A percentile compares a stretch with the other conserved stretches of the same genome.
phyloP scores from a whole-genome alignment of 345 rosid species.

The Aquilaria yunnanensis region DNA sequence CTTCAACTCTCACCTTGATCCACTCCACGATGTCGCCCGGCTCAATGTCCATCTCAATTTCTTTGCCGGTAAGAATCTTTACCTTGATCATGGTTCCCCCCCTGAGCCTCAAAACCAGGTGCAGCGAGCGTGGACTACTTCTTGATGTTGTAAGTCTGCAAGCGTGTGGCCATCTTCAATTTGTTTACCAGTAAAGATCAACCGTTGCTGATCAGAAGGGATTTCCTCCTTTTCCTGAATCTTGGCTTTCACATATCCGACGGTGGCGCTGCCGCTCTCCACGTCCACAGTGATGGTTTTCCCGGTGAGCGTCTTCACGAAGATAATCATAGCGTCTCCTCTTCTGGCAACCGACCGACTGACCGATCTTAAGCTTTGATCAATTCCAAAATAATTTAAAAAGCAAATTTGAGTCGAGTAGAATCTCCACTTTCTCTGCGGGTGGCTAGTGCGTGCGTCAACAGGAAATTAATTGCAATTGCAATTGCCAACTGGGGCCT shows the following conservation, averaged over 20 bases:
- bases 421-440: no score
- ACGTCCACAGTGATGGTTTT: background rate
- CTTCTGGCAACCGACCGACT: no score
- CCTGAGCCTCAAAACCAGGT: constrained; percentile 78
- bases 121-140: constrained; percentile 79
- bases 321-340: background rate
- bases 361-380: no score
- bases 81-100: constrained; percentile 99
- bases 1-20: constrained; percentile 91
- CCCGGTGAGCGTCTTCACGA: background rate
- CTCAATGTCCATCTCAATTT: constrained; percentile 91
- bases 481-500: no score
- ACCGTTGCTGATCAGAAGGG: constrained; percentile 80
- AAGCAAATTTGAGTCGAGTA: no score
- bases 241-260: background rate
- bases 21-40: constrained; percentile 90
- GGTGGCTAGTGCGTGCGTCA: no score
- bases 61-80: constrained; percentile 89
- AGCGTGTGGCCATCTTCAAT: constrained; percentile 85
- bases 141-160: constrained; percentile 72
- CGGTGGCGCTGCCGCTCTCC: background rate
- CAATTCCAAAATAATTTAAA: no score
- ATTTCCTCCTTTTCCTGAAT: constrained; percentile 82
- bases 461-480: no score
- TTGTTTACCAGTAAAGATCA: constrained; percentile 86